Base-by-base conservation (phyloP, 305 asterid genomes). In the Solanum chacoense region DNA sequence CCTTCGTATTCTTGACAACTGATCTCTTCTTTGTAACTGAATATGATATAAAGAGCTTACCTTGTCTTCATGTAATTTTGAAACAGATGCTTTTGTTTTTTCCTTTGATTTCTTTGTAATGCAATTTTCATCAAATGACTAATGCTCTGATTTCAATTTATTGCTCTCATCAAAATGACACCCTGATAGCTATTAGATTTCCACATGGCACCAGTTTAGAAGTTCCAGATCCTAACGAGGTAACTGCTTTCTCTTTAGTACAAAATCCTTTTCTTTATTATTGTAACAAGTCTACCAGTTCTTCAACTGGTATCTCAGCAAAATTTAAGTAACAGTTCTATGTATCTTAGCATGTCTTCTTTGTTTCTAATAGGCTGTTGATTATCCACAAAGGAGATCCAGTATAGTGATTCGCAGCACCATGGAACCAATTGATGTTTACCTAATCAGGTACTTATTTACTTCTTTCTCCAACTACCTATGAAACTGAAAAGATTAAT, bases 221-320 rank as follows among this genome's bases (percentile, higher is more conserved):
- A 92, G 98, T 95, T 87, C 97, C 98, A 24, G 98, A 95, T 87
- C 99, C 99, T 26, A 98, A 97, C 50, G 98, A 95, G 97, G 99
- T 95, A 92, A 91, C 72, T 89, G 87, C 71, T 31, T 86, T 26
- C 83, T 38, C 35, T 86, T 86, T 38, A 38, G 80, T 29, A 29
- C 42, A 34, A 32, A 50, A 38, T 11, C 45, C 18, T 18, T 45
- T 42, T 81, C 55, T 55, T 84, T 84, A 20, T 4, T 59, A 84
- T 32, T 8, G 74, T 84, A 55, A 22, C 87, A 84, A 84, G 74
- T 84, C 12, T 32, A 55, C 40, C 40, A 20, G 72, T 81, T 45
- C 63, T 81, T 81, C 6, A 29, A 45, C n/a, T 55, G 32, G 31
- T 84, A 50, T 35, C 32, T 84, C 29, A 31, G 42, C n/a, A 50